These are phyloP conservation scores for Pyrenula aspistea DNA, from an alignment of 495 filamentous ascomycete genomes.

Conservation along the genomic window DNA sequence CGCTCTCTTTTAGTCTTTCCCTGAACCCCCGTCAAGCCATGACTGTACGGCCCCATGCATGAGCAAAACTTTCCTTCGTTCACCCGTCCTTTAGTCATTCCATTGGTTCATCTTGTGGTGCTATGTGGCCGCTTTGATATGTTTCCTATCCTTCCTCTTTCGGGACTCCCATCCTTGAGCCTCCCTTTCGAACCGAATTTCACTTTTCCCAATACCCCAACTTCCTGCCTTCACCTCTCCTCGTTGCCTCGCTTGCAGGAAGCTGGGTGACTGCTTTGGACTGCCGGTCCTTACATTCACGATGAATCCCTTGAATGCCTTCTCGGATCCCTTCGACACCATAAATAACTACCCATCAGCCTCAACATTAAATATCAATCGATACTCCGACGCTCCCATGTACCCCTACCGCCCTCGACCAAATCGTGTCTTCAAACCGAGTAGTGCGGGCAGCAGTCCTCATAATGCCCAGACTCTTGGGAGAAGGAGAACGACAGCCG, in stretches of 20 bases:
- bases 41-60: not conserved
- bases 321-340: not conserved
- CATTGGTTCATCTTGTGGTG: not conserved
- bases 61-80: not conserved
- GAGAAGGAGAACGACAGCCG: constrained; percentile 1
- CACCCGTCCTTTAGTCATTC: not conserved
- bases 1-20: not conserved
- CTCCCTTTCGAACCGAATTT: not conserved
- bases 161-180: not conserved
- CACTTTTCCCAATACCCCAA: too few relatives aligned
- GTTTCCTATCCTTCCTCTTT: not conserved
- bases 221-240: not conserved
- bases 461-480: not conserved
- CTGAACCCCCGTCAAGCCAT: not conserved
- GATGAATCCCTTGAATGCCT: not conserved
- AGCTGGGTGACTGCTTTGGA: not conserved
- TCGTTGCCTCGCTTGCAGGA: too few relatives aligned
- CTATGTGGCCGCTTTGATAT: not conserved
- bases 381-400: not conserved
- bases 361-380: not conserved
- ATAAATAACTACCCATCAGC: not conserved
- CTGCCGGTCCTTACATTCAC: not conserved
- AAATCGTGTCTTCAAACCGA: not conserved
- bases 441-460: not conserved
- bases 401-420: not conserved